Conservation (phyloP, 371 early-diverging fungal species). For the Funneliformis caledonium region DNA sequence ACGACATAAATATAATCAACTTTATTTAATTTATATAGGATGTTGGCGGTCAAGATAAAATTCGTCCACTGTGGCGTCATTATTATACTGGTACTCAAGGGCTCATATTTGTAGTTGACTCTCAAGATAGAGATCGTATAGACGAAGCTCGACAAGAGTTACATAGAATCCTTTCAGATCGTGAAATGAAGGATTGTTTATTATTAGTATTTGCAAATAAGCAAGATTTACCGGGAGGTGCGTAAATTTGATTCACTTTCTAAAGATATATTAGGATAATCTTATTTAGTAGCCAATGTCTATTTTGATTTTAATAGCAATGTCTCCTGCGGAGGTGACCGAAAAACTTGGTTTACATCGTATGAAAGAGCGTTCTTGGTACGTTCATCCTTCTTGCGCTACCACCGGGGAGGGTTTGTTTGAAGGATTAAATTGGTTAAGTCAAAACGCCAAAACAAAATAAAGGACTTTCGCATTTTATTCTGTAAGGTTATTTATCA, state of each 20-base stretch:
- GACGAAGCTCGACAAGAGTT: conserved; percentile 85
- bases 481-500: not conserved
- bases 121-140: conserved; percentile 80
- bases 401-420: conserved; percentile 87
- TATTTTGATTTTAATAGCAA: conserved; percentile 49
- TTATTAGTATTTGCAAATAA: conserved; percentile 88
- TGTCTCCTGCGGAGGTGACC: conserved; percentile 82
- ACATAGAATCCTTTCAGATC: conserved; percentile 78
- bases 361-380: conserved; percentile 82
- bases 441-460: conserved; percentile 80
- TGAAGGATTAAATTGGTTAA: conserved; percentile 89
- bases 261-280: not conserved
- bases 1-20: not conserved
- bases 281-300: not conserved
- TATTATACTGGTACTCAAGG: conserved; percentile 90
- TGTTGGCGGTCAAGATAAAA: conserved; percentile 91
- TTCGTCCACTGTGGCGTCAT: conserved; percentile 88
- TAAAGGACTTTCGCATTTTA: conserved; percentile 32
- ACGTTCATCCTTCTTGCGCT: conserved; percentile 86
- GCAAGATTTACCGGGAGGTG: conserved; percentile 82
- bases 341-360: conserved; percentile 77
- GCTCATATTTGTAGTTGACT: conserved; percentile 87
- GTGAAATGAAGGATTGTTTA: conserved; percentile 84
- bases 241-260: not conserved
- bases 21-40: conserved; percentile 56